Percentiles rank a stretch among this genome's conserved stretches.
Conservation (phyloP, 176 grass and related monocot species). For the Pontederia paniculata region DNA sequence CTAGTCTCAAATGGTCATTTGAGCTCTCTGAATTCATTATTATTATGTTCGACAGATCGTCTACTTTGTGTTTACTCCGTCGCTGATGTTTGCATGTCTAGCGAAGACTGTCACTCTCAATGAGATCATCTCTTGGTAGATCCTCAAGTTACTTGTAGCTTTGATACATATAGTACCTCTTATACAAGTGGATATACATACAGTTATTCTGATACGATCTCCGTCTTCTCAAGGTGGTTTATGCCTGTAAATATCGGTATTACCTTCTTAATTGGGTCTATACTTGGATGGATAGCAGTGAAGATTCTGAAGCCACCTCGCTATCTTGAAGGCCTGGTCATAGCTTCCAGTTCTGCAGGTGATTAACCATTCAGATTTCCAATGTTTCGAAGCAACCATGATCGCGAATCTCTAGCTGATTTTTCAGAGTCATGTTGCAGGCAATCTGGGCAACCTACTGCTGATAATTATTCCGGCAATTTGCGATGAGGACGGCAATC, state of each 20-base stretch:
- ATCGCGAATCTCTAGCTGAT: not conserved
- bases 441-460: conserved; percentile 74
- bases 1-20: no score
- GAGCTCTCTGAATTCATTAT: not conserved
- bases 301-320: conserved; percentile 45
- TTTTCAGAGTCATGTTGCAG: conserved; percentile 15
- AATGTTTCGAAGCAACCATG: no score
- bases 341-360: conserved; percentile 69
- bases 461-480: conserved; percentile 62
- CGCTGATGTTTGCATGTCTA: conserved; percentile 61
- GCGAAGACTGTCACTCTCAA: conserved; percentile 60
- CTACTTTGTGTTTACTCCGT: conserved; percentile 69
- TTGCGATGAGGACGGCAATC: conserved; percentile 67
- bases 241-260: conserved; percentile 90
- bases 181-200: not conserved
- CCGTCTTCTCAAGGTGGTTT: conserved; percentile 68
- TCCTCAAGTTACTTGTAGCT: not conserved
- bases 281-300: conserved; percentile 63
- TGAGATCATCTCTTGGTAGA: conserved; percentile 81
- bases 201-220: not conserved
- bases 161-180: not conserved
- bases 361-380: not conserved
- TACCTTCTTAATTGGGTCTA: conserved; percentile 43
- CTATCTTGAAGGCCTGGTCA: conserved; percentile 51
- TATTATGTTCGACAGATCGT: conserved; percentile 42